phyloP scores from a whole-genome alignment of 2,329 filamentous ascomycete genomes.

The Cladophialophora yegresii region DNA sequence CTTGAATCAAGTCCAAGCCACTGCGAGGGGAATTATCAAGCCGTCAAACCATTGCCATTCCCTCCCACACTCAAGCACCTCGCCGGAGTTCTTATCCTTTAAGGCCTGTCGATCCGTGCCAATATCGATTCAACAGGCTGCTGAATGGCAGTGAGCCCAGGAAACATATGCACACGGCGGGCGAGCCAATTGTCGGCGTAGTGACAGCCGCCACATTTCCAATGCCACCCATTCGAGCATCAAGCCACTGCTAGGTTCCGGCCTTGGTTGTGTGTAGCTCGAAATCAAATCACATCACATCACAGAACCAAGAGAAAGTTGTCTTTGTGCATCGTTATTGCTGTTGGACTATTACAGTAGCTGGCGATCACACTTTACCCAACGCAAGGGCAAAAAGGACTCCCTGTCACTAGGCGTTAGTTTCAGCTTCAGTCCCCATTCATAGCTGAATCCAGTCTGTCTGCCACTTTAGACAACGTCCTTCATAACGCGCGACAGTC shows the following conservation, averaged over 20 bases:
- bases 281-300: conserved; percentile 1
- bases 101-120: neutral
- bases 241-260: conserved; percentile 5
- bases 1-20: neutral
- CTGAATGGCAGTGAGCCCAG: neutral
- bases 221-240: conserved; percentile 16
- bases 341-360: neutral
- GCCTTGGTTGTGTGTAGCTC: conserved; percentile 3
- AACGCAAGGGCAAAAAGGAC: neutral
- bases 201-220: conserved; percentile 15
- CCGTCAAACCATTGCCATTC: neutral
- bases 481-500: neutral
- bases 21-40: neutral
- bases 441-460: neutral
- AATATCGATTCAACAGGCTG: neutral
- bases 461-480: neutral
- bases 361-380: too few species aligned
- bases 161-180: conserved; percentile 3
- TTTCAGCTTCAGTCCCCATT: neutral
- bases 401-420: neutral
- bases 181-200: conserved; percentile 6
- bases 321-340: neutral
- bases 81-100: conserved; percentile 3
- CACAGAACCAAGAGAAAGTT: neutral
- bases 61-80: neutral